These are phyloP conservation scores for Fallopia convolvulus DNA, from an alignment of 148 eudicot species.

Conservation along the genomic window DNA sequence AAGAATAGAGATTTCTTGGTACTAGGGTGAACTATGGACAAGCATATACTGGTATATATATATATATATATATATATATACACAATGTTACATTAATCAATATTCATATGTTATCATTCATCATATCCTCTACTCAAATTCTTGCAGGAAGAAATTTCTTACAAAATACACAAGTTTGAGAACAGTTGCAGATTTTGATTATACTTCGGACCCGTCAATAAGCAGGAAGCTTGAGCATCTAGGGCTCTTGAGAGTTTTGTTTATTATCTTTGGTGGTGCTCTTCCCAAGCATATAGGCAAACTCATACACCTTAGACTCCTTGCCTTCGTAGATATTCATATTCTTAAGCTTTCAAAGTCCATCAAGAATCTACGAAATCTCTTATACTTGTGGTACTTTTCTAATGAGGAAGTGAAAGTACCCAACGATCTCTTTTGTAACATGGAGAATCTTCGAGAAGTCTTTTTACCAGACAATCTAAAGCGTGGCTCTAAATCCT, in stretches of 20 bases:
- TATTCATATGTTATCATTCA: too few species aligned
- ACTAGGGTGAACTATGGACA: too few species aligned
- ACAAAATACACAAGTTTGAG: background rate
- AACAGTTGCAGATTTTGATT: background rate
- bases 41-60: too few species aligned
- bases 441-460: background rate
- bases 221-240: background rate
- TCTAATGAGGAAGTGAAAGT: too few species aligned
- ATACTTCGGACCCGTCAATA: background rate
- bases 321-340: background rate
- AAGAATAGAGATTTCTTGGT: too few species aligned
- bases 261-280: background rate
- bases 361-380: background rate
- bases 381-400: background rate
- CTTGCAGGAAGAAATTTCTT: background rate
- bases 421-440: background rate
- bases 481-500: background rate
- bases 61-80: too few species aligned
- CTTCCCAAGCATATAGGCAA: background rate
- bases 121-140: background rate
- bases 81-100: too few species aligned
- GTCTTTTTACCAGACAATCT: background rate
- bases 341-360: background rate
- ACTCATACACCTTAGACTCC: background rate
- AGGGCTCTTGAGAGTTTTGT: background rate